Evolutionary conservation across 2,329 filamentous ascomycete species (phyloP).

Genomic region (Neospermospora avenae): DNA sequence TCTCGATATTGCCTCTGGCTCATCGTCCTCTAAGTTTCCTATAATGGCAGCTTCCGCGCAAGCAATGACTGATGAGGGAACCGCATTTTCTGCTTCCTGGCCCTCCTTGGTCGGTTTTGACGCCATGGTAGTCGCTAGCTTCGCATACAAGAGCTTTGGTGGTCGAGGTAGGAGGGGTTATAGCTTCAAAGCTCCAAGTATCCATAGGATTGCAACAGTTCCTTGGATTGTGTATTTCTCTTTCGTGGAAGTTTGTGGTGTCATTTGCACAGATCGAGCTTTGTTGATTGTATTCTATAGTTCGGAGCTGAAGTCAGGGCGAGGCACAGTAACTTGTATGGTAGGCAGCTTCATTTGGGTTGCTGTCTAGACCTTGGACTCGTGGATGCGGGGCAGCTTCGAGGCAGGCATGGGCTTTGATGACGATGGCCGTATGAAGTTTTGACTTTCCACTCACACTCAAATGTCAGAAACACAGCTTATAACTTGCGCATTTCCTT

Average conservation of each 20-base stretch:
- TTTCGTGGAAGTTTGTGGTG: too few relatives aligned
- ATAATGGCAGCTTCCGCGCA: constrained; percentile 35
- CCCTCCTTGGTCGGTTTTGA: constrained; percentile 8
- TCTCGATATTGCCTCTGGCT: constrained; percentile 7
- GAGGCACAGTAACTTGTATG: too few relatives aligned
- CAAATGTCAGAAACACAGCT: too few relatives aligned
- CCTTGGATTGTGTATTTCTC: too few relatives aligned
- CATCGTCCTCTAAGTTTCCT: constrained; percentile 26
- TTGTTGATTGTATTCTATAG: too few relatives aligned
- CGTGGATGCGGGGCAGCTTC: too few relatives aligned
- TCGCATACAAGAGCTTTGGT: not conserved
- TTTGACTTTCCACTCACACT: not conserved
- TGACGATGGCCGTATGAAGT: not conserved
- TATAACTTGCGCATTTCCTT: not conserved
- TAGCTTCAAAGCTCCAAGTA: not conserved
- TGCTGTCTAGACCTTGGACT: too few relatives aligned
- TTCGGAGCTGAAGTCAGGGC: too few relatives aligned
- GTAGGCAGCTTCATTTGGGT: too few relatives aligned
- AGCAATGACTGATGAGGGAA: constrained; percentile 30
- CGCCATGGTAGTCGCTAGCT: constrained; percentile 8
- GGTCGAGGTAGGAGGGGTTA: not conserved
- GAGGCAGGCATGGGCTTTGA: too few relatives aligned
- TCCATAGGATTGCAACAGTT: not conserved
- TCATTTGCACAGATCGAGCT: too few relatives aligned
- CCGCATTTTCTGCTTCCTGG: constrained; percentile 10